Percentiles rank a stretch among this genome's conserved stretches.
Conservation (phyloP, 2,329 filamentous ascomycete genomes). For the Xylariales sp. region DNA sequence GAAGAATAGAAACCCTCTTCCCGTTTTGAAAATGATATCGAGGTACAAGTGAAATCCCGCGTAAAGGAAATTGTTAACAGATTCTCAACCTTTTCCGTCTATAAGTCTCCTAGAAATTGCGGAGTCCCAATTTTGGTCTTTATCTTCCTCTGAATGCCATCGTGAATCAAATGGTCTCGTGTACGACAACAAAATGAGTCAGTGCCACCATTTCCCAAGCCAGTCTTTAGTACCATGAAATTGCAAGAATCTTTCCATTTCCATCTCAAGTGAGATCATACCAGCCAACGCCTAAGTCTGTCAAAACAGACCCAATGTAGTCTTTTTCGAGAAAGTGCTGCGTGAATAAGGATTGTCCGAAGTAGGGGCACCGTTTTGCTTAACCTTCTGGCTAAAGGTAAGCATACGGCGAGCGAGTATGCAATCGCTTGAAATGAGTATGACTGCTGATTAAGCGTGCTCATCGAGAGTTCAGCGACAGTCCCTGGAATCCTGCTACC, state of each 20-base stretch:
- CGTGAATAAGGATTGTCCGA: too few relatives aligned
- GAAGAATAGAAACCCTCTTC: too few relatives aligned
- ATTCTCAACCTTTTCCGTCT: too few relatives aligned
- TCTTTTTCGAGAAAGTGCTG: too few relatives aligned
- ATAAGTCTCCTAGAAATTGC: too few relatives aligned
- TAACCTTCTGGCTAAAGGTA: too few relatives aligned
- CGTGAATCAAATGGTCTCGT: constrained; percentile 24
- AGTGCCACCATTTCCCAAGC: constrained; percentile 10
- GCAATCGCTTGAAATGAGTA: too few relatives aligned
- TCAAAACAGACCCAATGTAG: constrained; percentile 13
- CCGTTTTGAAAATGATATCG: too few relatives aligned
- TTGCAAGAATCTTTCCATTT: constrained; percentile 18
- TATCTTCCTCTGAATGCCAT: constrained; percentile 24
- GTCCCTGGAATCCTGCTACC: constrained; percentile 61
- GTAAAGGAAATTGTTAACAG: too few relatives aligned
- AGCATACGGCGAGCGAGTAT: too few relatives aligned
- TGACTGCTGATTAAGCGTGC: not conserved
- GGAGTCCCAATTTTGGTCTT: constrained; percentile 25
- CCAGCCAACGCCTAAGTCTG: constrained; percentile 21
- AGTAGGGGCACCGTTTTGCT: too few relatives aligned
- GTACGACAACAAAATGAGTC: constrained; percentile 10
- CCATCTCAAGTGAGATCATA: constrained; percentile 15
- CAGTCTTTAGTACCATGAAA: constrained; percentile 17
- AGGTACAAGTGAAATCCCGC: too few relatives aligned
- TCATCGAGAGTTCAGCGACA: constrained; percentile 64